Evolutionary conservation across 2,329 filamentous ascomycete genomes (phyloP), one percentile per base, ranked within the genome.

Genomic region (Sclerotinia glacialis): DNA sequence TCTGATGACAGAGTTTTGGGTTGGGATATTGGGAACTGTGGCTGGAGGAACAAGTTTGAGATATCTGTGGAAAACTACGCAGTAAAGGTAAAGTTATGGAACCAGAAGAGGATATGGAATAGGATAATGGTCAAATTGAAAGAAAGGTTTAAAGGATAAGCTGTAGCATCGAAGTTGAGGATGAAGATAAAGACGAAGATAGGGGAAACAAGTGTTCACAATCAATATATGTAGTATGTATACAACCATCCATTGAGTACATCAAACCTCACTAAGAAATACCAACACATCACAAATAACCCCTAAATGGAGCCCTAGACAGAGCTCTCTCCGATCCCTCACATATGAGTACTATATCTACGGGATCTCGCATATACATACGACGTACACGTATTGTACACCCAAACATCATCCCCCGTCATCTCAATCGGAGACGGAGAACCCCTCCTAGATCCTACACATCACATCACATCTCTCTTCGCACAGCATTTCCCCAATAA

Each of bases 11-110:
- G 85, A 88, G 68, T 80, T 82, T 68, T 78, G 83, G 74, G 80
- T 89, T 34, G 88, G 86, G 0, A 73, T 85, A 31, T 79, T 86
- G 63, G 89, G 89, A 8, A 82, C 78, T 66, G 76, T 82, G 68
- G 82, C 82, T 18, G 80, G 79, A 4, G 73, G 78, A 67, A 80
- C 79, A 74, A 79, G 78, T 16, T 74, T 83, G 65, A 76, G 75
- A 67, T 79, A 80, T 71, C 67, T 78, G 16, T 84, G 82, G 82
- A 78, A 74, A 66, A 76, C 75, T 60, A 69, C 56, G 46, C 65
- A 40, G 26, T 37, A 64, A 28, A 16, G 18, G 49, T 58, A 31
- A 52, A n/a, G 34, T 28, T 21, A 26, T 42, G 46, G 18, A n/a
- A 11, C 14, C n/a, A 31, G 16, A 7, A 37, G 37, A 28, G 31